phyloP scores from a whole-genome alignment of 352 stramenopile genomes.

The Blastocystis sp. region DNA sequence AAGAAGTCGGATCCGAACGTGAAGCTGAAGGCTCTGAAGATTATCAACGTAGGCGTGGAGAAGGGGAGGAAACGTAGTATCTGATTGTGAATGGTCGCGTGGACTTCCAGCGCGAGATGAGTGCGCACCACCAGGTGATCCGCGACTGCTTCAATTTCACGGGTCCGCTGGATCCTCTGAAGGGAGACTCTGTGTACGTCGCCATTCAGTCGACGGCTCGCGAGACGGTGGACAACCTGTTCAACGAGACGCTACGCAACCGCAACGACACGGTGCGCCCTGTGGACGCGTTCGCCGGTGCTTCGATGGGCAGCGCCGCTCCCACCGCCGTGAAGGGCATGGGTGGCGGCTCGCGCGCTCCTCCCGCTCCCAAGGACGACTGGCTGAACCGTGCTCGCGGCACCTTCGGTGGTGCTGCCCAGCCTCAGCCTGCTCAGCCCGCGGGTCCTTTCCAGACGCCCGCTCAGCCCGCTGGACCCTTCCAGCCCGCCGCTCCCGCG shows the following conservation, averaged over 20 bases:
- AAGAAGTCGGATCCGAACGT: constrained; percentile 54
- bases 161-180: constrained; percentile 39
- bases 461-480: background rate
- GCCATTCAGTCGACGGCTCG: constrained; percentile 20
- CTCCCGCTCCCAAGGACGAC: constrained; percentile 38
- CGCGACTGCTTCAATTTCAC: constrained; percentile 22
- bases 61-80: background rate
- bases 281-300: constrained; percentile 31
- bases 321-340: constrained; percentile 30
- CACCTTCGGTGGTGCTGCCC: background rate
- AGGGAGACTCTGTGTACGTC: constrained; percentile 40
- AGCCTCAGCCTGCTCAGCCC: background rate
- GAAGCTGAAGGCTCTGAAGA: constrained; percentile 56
- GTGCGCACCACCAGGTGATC: constrained; percentile 42
- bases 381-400: constrained; percentile 37
- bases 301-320: background rate
- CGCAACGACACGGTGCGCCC: background rate
- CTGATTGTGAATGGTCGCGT: constrained; percentile 52
- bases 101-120: constrained; percentile 54
- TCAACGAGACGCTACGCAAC: constrained; percentile 47
- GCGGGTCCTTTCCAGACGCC: background rate
- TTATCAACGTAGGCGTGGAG: constrained; percentile 8
- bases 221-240: constrained; percentile 48
- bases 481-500: background rate
- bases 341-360: constrained; percentile 29